Percentiles rank a stretch among this genome's conserved stretches.
phyloP scores from a whole-genome alignment of 306 rosid genomes.

The Cucumis melo region DNA sequence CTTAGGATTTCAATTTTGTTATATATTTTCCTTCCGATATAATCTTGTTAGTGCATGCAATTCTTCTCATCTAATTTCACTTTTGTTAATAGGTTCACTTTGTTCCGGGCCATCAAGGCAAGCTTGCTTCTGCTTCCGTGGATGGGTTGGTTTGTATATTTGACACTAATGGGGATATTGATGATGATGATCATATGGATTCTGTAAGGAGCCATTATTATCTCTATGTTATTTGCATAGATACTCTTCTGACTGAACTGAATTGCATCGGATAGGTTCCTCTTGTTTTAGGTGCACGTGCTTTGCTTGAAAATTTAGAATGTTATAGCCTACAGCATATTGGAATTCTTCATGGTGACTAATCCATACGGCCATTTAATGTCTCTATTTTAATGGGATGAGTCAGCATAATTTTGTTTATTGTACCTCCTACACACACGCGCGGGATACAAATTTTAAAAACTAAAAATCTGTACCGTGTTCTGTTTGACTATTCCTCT shows the following conservation, averaged over 20 bases:
- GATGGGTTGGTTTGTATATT: slow-evolving; percentile 92
- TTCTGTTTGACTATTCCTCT: background rate
- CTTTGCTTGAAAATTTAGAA: background rate
- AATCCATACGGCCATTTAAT: background rate
- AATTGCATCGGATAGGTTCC: background rate
- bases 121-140: slow-evolving; percentile 80
- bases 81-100: slow-evolving; percentile 60
- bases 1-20: background rate
- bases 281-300: background rate
- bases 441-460: background rate
- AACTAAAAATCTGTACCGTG: background rate
- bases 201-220: slow-evolving; percentile 35
- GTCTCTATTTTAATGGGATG: background rate
- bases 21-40: background rate
- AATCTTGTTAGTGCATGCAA: background rate
- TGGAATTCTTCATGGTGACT: background rate
- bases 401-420: background rate
- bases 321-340: background rate
- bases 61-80: background rate
- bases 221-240: background rate
- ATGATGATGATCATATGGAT: slow-evolving; percentile 80
- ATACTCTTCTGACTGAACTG: background rate
- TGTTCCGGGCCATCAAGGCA: slow-evolving; percentile 54
- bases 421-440: background rate
- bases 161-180: slow-evolving; percentile 63